These are phyloP conservation scores for Cystobasidium onofrii DNA, from an alignment of 768 basidiomycete species.

Conservation along the genomic window DNA sequence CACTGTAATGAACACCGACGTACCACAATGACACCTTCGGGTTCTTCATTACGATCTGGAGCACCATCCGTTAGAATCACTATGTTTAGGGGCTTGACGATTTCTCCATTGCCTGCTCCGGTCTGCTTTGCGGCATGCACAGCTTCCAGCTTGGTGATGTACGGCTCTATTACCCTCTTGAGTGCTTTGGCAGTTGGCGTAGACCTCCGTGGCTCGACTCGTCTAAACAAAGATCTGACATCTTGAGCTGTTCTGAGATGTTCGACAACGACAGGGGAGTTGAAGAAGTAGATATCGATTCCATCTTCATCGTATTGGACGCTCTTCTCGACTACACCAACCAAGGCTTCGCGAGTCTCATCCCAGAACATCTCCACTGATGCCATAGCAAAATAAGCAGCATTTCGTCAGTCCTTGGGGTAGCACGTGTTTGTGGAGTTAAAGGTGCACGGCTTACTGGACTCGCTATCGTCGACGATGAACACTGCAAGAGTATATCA, in stretches of 20 bases:
- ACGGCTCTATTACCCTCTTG: constrained; percentile 36
- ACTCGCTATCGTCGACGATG: constrained; percentile 34
- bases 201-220: constrained; percentile 33
- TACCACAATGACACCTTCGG: constrained; percentile 27
- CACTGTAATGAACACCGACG: too few species aligned
- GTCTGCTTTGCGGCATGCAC: constrained; percentile 12
- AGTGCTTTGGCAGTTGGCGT: constrained; percentile 36
- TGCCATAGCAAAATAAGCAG: too few species aligned
- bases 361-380: constrained; percentile 36
- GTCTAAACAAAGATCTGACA: constrained; percentile 32
- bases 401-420: too few species aligned
- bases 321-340: constrained; percentile 16
- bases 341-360: constrained; percentile 20
- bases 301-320: constrained; percentile 32
- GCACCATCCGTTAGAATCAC: constrained; percentile 38
- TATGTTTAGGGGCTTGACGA: constrained; percentile 37
- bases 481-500: not conserved
- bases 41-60: constrained; percentile 33
- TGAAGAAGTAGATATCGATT: constrained; percentile 37
- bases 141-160: constrained; percentile 31
- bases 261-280: constrained; percentile 1
- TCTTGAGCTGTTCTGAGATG: constrained; percentile 22
- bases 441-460: not conserved
- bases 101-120: not conserved
- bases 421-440: not conserved